Percentiles rank a stretch among this genome's conserved stretches.
These are phyloP conservation scores for Globisporangium megalacanthum DNA, from an alignment of 352 stramenopile species.

Conservation along the genomic window DNA sequence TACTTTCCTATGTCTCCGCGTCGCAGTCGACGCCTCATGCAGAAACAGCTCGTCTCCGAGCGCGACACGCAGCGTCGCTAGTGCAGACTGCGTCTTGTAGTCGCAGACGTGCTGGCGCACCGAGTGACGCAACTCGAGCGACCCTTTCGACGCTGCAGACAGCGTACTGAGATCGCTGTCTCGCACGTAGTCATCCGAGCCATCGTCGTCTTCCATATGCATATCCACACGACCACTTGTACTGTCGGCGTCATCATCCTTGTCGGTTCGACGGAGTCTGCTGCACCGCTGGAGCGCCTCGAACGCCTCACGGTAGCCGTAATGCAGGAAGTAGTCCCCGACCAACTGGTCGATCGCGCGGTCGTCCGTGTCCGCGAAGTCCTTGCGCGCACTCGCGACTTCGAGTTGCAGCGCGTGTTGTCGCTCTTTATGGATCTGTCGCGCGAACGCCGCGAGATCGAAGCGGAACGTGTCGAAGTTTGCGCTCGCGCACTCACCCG, in stretches of 20 bases:
- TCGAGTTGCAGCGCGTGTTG: conserved; percentile 25
- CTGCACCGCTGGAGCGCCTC: conserved; percentile 17
- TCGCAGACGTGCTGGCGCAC: conserved; percentile 30
- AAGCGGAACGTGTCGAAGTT: conserved; percentile 34
- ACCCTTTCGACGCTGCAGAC: conserved; percentile 7
- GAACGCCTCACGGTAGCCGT: conserved; percentile 33
- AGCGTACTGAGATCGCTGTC: neutral
- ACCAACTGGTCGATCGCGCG: conserved; percentile 26
- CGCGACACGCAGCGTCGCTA: conserved; percentile 20
- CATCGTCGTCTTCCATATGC: neutral
- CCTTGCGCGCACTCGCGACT: conserved; percentile 17
- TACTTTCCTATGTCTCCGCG: conserved; percentile 3
- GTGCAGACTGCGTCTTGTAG: conserved; percentile 25
- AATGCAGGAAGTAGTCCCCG: conserved; percentile 35
- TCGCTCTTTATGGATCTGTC: conserved; percentile 37
- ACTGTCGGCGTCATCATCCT: neutral
- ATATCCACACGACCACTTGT: neutral
- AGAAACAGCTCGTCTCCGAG: neutral
- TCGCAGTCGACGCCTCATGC: conserved; percentile 8
- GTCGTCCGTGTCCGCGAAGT: conserved; percentile 27
- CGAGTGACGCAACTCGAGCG: conserved; percentile 24
- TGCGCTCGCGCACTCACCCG: conserved; percentile 36
- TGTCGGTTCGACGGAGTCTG: neutral
- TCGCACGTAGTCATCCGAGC: neutral
- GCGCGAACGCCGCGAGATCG: conserved; percentile 36